These are phyloP conservation scores for Talaromyces amestolkiae DNA, from an alignment of 2,329 filamentous ascomycete species.

Conservation along the genomic window DNA sequence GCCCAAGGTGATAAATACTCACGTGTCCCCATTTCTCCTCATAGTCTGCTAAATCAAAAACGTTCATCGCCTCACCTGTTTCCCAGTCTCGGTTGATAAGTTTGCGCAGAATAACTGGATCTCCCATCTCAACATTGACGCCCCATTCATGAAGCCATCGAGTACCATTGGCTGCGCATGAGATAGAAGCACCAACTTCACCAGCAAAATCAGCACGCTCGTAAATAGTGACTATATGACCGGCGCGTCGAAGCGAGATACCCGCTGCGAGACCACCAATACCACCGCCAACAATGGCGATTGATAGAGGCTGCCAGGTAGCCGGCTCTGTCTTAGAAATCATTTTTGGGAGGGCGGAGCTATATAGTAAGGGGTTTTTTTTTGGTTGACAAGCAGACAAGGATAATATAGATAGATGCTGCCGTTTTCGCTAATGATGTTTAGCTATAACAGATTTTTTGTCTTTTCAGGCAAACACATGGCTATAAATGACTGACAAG, in stretches of 20 bases:
- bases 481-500: conserved; percentile 3
- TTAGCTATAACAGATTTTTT: background rate
- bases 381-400: background rate
- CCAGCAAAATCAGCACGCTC: conserved; percentile 65
- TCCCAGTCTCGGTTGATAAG: conserved; percentile 70
- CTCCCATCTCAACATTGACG: conserved; percentile 62
- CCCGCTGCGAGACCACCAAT: conserved; percentile 54
- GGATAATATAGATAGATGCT: background rate
- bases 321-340: conserved; percentile 8
- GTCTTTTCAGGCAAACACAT: background rate
- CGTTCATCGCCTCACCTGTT: conserved; percentile 64
- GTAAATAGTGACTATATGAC: conserved; percentile 61
- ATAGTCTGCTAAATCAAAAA: conserved; percentile 64
- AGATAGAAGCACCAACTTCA: conserved; percentile 66
- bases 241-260: conserved; percentile 53
- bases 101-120: conserved; percentile 63
- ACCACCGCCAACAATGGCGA: conserved; percentile 52
- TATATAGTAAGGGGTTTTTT: background rate
- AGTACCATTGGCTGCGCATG: conserved; percentile 68
- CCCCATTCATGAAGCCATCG: conserved; percentile 68
- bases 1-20: background rate
- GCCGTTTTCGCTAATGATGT: background rate
- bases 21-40: conserved; percentile 62
- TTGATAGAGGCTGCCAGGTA: conserved; percentile 47
- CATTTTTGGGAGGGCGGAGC: conserved; percentile 15